A percentile compares a stretch with the other conserved stretches of the same genome.
These are phyloP conservation scores for Mycena polygramma DNA, from an alignment of 768 basidiomycete genomes.

Conservation along the genomic window DNA sequence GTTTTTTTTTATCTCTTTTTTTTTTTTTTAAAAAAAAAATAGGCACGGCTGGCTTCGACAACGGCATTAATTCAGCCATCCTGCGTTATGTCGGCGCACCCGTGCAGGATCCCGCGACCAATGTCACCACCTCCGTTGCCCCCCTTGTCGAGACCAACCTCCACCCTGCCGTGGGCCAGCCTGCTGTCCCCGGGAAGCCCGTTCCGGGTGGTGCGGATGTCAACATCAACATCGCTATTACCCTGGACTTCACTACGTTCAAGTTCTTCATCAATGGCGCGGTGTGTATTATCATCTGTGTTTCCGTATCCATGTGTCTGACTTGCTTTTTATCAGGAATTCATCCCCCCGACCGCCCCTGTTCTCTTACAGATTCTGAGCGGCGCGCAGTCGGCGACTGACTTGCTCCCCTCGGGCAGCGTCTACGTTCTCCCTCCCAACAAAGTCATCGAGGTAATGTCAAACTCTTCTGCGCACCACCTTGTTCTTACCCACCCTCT, in stretches of 20 bases:
- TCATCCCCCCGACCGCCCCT: slow-evolving; percentile 51
- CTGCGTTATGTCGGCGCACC: slow-evolving; percentile 54
- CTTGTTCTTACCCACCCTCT: background rate
- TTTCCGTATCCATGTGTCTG: background rate
- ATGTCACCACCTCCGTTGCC: slow-evolving; percentile 21
- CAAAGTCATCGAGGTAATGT: slow-evolving; percentile 50
- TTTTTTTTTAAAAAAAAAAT: too few relatives aligned
- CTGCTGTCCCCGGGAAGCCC: slow-evolving; percentile 42
- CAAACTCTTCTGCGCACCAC: too few relatives aligned
- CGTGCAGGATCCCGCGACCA: slow-evolving; percentile 44
- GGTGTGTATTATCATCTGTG: background rate
- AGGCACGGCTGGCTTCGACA: slow-evolving; percentile 45
- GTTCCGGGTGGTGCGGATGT: slow-evolving; percentile 44
- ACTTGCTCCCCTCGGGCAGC: slow-evolving; percentile 48
- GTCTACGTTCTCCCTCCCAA: slow-evolving; percentile 55
- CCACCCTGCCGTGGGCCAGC: slow-evolving; percentile 28
- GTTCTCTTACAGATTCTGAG: slow-evolving; percentile 61
- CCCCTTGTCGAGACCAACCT: slow-evolving; percentile 47
- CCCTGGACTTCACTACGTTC: slow-evolving; percentile 34
- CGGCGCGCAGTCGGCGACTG: slow-evolving; percentile 50
- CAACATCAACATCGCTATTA: slow-evolving; percentile 39
- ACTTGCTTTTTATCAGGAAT: slow-evolving; percentile 13
- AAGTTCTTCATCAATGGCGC: slow-evolving; percentile 50
- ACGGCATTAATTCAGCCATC: slow-evolving; percentile 53
- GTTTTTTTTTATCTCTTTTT: too few relatives aligned